Conservation (phyloP, 1,284 basidiomycete genomes). For the Peniophora sp. region DNA sequence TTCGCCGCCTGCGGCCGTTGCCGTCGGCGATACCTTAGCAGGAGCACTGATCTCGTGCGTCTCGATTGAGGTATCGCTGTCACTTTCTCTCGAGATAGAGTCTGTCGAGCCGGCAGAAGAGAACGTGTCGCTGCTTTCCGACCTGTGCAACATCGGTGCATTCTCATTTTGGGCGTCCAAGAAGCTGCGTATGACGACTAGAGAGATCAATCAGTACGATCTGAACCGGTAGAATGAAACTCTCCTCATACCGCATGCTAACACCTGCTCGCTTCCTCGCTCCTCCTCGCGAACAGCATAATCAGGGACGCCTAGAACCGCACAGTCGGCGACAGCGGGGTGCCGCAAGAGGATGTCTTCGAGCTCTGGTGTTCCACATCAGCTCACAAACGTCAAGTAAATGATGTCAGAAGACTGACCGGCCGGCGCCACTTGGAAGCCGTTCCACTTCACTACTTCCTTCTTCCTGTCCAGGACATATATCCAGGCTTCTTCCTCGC, state of each 20-base stretch:
- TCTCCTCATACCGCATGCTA: not conserved
- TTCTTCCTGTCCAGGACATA: not conserved
- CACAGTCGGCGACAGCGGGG: not conserved
- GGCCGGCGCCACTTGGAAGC: not conserved
- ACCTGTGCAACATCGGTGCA: no score
- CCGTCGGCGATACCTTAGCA: no score
- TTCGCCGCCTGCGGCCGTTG: no score
- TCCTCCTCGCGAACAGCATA: not conserved
- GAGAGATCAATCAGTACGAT: not conserved
- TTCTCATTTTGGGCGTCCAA: no score
- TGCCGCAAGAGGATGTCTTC: not conserved
- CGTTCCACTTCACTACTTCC: not conserved
- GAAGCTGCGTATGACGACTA: not conserved
- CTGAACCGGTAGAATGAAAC: not conserved
- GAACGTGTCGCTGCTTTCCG: no score
- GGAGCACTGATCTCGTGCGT: no score
- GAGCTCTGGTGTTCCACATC: no score
- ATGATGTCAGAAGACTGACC: not conserved
- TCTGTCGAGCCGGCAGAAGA: no score
- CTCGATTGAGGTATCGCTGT: no score
- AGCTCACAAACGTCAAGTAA: no score
- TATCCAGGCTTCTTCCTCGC: not conserved
- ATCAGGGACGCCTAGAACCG: not conserved
- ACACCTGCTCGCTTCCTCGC: not conserved
- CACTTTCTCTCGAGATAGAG: no score